Evolutionary conservation across 176 grass and related monocot species (phyloP), one percentile per base, ranked within the genome.

Genomic region (Zoysia pacifica): DNA sequence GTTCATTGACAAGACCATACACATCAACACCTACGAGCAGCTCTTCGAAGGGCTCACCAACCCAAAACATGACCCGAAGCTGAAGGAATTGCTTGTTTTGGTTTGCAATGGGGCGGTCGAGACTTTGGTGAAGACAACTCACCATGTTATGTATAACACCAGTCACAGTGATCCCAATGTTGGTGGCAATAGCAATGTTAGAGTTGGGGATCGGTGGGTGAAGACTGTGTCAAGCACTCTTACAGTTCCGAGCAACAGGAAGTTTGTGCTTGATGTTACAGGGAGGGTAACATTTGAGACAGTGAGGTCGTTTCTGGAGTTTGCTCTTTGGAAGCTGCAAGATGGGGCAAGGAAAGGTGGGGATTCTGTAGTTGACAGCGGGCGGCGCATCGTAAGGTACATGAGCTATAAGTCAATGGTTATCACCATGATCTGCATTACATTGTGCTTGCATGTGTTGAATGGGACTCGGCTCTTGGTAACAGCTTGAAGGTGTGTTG

Each of bases 281-380:
- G 97, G 97, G 58, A 94, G 88, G 69, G 80, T 99, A 11, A 99
- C 97, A 18, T 99, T 96, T 77, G 97, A 99, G 85, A 93, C 93
- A 0, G 90, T 99, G 60, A 81, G 88, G 65, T 99, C 93, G 2
- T 99, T 91, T 75, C 90, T 99, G 14, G 97, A 99, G 60, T 96
- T 99, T 74, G 60, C 83, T n/a, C 39, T 96, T 66, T 99, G 88
- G 97, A 95, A 93, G 79, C 8, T 99, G 43, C 81, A 86, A 2
- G 79, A 85, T 62, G 86, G 76, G 18, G 73, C 85, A 1, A 91
- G 55, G 65, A 93, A 84, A 86, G 81, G 90, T 3, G 59, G 76
- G 1, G 74, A 40, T 75, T 62, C 76, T 0, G 65, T 88, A 61
- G 64, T 65, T 9, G 83, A 86, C 60, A 85, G 86, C 1, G 86